Conservation (phyloP, 108 stramenopile genomes). For the Skeletonema tropicum region DNA sequence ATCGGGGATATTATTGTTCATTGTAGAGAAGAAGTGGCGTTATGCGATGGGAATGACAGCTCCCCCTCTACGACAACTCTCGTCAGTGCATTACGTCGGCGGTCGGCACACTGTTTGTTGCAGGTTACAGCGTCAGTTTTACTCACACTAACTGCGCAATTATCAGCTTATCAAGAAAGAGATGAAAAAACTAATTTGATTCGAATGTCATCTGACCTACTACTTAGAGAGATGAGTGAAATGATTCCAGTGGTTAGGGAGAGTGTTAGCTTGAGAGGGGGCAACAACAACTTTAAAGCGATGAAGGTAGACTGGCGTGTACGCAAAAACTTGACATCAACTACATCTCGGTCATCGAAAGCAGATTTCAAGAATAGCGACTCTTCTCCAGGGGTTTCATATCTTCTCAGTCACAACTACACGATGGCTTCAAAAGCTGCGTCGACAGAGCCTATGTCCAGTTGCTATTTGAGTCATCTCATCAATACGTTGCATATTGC, state of each 20-base stretch:
- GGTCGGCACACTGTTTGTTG: conserved; percentile 19
- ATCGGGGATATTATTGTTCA: conserved; percentile 9
- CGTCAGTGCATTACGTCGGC: conserved; percentile 15
- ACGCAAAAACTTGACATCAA: conserved; percentile 2
- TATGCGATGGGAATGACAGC: neutral
- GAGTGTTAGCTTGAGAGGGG: neutral
- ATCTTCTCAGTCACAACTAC: neutral
- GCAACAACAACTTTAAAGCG: conserved; percentile 11
- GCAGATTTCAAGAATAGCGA: neutral
- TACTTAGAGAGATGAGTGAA: conserved; percentile 25
- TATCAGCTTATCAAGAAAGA: conserved; percentile 3
- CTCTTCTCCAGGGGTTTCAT: neutral
- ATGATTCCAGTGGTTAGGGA: conserved; percentile 17
- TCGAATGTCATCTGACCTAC: conserved; percentile 12
- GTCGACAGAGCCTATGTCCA: conserved; percentile 1
- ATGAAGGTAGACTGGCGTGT: conserved; percentile 31
- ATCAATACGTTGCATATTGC: conserved; percentile 18
- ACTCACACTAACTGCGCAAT: conserved; percentile 14
- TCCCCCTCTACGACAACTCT: conserved; percentile 6
- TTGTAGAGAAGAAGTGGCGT: conserved; percentile 26
- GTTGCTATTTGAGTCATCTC: conserved; percentile 17
- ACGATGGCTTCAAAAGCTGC: neutral
- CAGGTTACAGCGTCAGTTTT: conserved; percentile 18
- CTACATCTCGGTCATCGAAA: neutral
- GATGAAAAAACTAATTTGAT: conserved; percentile 1